Evolutionary conservation across 345 rosid genomes (phyloP), one percentile per base, ranked within the genome.

Genomic region (Populus deltoides): DNA sequence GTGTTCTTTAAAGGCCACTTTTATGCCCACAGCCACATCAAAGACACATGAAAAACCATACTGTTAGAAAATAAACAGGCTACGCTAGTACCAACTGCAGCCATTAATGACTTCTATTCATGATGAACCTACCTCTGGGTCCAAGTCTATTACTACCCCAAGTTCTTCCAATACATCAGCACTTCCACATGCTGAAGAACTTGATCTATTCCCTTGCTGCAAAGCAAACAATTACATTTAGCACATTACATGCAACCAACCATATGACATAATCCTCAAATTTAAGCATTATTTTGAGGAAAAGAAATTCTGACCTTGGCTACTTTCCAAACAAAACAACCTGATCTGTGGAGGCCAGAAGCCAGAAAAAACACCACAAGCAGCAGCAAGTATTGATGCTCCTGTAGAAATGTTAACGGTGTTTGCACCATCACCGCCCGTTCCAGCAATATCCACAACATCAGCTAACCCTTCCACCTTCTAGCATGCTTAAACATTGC

Each of bases 101-200:
- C 59, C 25, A 75, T 75, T 75, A 71, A 80, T 70, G 39, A 25
- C 68, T 63, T 35, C 3, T 47, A 36, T 71, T 45, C 36, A 45
- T 24, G 33, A 25, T n/a, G 16, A 51, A 66, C 82, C 55, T 82
- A 88, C 94, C 94, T 90, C 92, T 29, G 97, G 92, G 71, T 84
- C 97, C 84, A 97, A 81, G 86, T 94, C 92, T 74, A 92, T 87
- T 45, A 69, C 88, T 39, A 97, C 86, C 45, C 99, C 97, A 62
- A 97, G 72, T 35, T 91, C 92, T 81, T 94, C 98, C 65, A 94
- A 77, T 17, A 94, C 98, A 81, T 97, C 98, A 66, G 97, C 99
- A 82, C 99, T 97, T 83, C 99, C 99, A 81, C 98, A 94, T 7
- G 99, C 97, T 66, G 97, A 97, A 77, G 99, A 97, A 78, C 99